Evolutionary conservation across 164 flowering plant genomes (phyloP), one percentile per base, ranked within the genome.

Genomic region (Macadamia tetraphylla): DNA sequence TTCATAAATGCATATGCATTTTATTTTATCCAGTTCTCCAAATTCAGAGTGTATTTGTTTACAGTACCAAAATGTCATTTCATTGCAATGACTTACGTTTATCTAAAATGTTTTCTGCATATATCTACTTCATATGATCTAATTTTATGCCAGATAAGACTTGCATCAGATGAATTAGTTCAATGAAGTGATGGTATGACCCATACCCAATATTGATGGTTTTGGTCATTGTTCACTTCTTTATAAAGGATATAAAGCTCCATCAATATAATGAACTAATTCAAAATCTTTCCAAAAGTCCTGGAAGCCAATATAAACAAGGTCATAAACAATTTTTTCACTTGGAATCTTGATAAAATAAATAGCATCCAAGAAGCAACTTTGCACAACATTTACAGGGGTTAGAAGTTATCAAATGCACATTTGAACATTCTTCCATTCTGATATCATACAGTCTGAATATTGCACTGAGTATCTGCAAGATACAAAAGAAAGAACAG

Each of bases 301-400:
- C 46, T 1, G 29, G 1, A 57, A 44, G 29, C 56, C 55, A 57
- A 6, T 60, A 66, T 6, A 46, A 67, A 60, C 55, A 67, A 67
- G 63, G 23, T 58, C 55, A 67, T 7, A 29, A 55, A 32, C 40
- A 55, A 14, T 35, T 40, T 40, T 59, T 6, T 6, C 0, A 9
- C 15, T 29, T 29, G 9, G 1, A 58, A 14, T 52, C 15, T 52
- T 35, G 56, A 65, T 56, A 35, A 42, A 57, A 43, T 59, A 66
- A 67, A 17, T 30, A 17, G 7, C 17, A 10, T 18, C 18, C 31
- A 35, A 35, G 17, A 8, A 42, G 43, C 3, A 1, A 59, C 55
- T 29, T 73, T 40, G 30, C 57, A 68, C 42, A 64, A 52, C 58
- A 67, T 75, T 64, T 75, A 75, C 72, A 71, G 58, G 42, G 61